These are phyloP conservation scores for Tuber brumale DNA, from an alignment of 495 filamentous ascomycete species.

Conservation along the genomic window DNA sequence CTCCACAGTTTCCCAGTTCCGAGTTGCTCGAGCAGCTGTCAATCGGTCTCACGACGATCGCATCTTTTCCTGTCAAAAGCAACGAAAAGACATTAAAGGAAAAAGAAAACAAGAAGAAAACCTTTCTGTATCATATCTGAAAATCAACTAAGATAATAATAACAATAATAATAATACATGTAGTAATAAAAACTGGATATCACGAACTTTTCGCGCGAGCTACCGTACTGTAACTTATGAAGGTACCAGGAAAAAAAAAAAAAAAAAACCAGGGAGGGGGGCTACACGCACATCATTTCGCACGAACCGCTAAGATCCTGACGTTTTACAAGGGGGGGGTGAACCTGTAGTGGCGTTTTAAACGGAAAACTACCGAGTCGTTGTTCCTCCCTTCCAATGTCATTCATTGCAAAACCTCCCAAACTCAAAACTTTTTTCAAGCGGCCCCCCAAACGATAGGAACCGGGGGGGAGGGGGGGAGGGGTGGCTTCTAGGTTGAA, in stretches of 20 bases:
- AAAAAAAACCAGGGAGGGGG: slow-evolving; percentile 18
- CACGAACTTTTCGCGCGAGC: not conserved
- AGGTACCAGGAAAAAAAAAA: not conserved
- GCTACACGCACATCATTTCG: slow-evolving; percentile 26
- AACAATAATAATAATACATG: not conserved
- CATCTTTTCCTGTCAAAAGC: not conserved
- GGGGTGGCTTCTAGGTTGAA: not conserved
- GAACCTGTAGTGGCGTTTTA: slow-evolving; percentile 30
- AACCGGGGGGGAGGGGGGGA: not conserved
- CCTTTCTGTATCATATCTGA: not conserved
- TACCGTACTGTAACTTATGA: not conserved
- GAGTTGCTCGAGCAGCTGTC: not conserved
- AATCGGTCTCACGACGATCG: not conserved
- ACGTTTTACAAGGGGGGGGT: slow-evolving; percentile 25
- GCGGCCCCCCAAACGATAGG: not conserved
- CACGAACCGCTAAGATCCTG: slow-evolving; percentile 29
- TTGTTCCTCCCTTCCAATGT: not conserved
- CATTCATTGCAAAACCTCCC: not conserved
- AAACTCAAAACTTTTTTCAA: not conserved
- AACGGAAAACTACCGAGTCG: slow-evolving; percentile 26
- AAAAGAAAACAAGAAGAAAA: not conserved
- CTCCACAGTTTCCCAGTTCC: not conserved
- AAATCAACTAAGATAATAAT: not conserved
- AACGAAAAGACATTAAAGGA: not conserved
- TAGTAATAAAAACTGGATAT: not conserved